Percentiles rank a stretch among this genome's conserved stretches.
These are phyloP conservation scores for Trichoderma sp. DNA, from an alignment of 2,329 filamentous ascomycete genomes.

Conservation along the genomic window DNA sequence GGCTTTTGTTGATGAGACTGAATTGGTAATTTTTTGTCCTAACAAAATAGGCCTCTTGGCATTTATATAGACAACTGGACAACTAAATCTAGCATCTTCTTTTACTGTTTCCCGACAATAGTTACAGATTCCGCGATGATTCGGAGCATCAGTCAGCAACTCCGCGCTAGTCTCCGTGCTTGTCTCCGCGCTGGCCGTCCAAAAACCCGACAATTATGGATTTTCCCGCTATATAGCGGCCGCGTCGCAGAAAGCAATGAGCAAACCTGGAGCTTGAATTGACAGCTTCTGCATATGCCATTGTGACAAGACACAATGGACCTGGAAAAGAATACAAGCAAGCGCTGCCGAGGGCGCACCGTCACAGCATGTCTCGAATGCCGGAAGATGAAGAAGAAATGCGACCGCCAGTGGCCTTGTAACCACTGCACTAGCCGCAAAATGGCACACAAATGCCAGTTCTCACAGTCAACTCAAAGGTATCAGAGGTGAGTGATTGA, in stretches of 20 bases:
- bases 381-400: slow-evolving; percentile 14
- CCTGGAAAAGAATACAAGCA: not conserved
- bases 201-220: not conserved
- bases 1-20: not conserved
- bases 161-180: not conserved
- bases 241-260: not conserved
- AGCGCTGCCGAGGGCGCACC: not conserved
- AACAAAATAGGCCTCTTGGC: too few relatives aligned
- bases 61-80: not conserved
- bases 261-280: not conserved
- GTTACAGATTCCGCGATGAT: not conserved
- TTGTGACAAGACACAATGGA: not conserved
- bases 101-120: not conserved
- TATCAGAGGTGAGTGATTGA: not conserved
- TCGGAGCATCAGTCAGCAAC: slow-evolving; percentile 10
- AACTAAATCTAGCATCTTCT: not conserved
- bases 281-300: not conserved
- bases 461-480: not conserved
- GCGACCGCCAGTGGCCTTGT: slow-evolving; percentile 5
- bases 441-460: not conserved
- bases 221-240: slow-evolving; percentile 9
- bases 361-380: slow-evolving; percentile 7
- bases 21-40: not conserved
- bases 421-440: slow-evolving; percentile 2
- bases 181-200: not conserved